Evolutionary conservation across 768 basidiomycete species (phyloP), one percentile per base, ranked within the genome.

Genomic region (Rhodosporidiobolus odoratus): DNA sequence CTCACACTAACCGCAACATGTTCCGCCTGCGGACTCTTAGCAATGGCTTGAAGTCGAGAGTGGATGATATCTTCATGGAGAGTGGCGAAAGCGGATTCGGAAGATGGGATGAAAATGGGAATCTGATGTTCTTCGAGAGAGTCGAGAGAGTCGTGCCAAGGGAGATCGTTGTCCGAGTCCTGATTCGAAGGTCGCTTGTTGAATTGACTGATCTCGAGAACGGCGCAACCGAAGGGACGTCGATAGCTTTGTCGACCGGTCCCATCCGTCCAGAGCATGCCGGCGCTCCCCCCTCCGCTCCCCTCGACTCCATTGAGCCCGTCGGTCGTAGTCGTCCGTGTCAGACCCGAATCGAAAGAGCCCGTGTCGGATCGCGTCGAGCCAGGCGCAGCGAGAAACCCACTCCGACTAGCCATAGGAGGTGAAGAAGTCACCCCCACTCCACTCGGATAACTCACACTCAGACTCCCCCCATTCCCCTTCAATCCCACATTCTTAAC

Each of bases 31-130:
- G 88, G 75, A 0, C 88, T 89, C 77, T 91, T 92, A 75, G 90
- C 90, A 72, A 86, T 92, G 76, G 94, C 91, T 78, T 86, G 88
- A 35, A 79, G 80, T 67, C 90, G 89, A 68, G 85, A 85, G 37
- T 85, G 86, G 74, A 98, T 91, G 77, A 98, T 90, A 77, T 92
- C 92, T 80, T 97, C 92, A 80, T 98, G 95, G 47, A 98, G 84
- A 83, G 89, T 95, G 4, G 92, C 91, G 78, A 96, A 96, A 34
- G 87, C 83, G 10, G 86, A 84, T 78, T 98, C 95, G 75, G 89
- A 89, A 8, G 84, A 83, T 0, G 95, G 90, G 2, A 88, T 84
- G 75, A 85, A 94, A 62, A 98, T 96, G 2, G 90, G 89, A 87
- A 97, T 91, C 0, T 85, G 84, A 76, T 90, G 84, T 78, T 97